Evolutionary conservation across 2,329 filamentous ascomycete species (phyloP), one percentile per base, ranked within the genome.

Genomic region (Fusarium brevicatenulatum): DNA sequence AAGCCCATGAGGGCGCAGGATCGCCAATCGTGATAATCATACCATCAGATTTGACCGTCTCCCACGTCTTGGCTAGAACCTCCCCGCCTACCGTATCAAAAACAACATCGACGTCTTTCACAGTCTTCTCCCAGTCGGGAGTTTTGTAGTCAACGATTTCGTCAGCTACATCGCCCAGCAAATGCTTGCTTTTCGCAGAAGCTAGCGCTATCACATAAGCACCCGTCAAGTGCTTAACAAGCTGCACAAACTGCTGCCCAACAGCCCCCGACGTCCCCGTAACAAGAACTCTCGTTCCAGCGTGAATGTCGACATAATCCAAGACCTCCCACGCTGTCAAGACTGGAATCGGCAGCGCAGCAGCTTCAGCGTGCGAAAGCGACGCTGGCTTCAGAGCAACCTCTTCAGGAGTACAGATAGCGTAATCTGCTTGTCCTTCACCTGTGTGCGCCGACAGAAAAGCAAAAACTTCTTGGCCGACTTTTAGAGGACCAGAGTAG

Each of bases 21-120:
- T 82, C 82, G 5, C 73, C 81, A 1, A 84, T 77, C 0, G 82
- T 83, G 0, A 84, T 74, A 15, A 83, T 78, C 0, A 64, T 63
- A 0, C 81, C 82, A 18, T 73, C 63, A 4, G 64, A 55, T 43
- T 79, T 80, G 7, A 84, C 73, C 0, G 71, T 68, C 19, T 68
- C 58, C 81, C 81, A 83, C 0, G 75, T 52, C 49, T 76, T 80
- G 2, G 63, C 36, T 28, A 83, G 9, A 2, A 73, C n/a, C 0
- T 66, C 70, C 0, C 47, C 43, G 0, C 70, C 70, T 0, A 72
- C 70, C 3, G 66, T 70, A 7, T 72, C 70, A 9, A 72, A 73
- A 1, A 73, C 60, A 19, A 67, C 25, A 15, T 63, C 57, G 1
- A 67, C 32, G 5, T 30, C 12, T 2, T 39, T 0, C 0, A 67